Evolutionary conservation across 768 basidiomycete species (phyloP).

Genomic region (Podaxis sp.): DNA sequence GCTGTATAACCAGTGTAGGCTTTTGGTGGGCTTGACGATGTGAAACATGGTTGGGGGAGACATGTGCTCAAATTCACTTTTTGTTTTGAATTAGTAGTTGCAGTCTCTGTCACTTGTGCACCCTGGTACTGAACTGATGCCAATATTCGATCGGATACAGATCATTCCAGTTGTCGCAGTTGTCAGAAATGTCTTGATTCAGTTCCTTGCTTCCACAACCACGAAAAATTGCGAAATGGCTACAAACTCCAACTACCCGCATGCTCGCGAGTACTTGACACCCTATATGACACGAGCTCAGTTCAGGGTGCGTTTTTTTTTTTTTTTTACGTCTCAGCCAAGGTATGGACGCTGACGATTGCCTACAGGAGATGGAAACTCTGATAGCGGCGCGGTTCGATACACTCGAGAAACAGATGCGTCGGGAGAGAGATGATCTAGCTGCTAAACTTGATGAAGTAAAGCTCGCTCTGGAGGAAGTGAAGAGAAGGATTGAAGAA

Average conservation of each 20-base stretch:
- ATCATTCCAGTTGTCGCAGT: neutral
- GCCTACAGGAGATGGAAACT: neutral
- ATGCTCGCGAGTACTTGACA: neutral
- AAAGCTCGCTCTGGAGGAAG: neutral
- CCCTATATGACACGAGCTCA: neutral
- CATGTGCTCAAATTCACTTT: neutral
- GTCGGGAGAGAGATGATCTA: neutral
- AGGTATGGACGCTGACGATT: neutral
- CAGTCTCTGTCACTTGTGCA: neutral
- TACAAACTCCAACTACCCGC: neutral
- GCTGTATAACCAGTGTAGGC: neutral
- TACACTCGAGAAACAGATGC: neutral
- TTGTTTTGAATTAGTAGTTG: neutral
- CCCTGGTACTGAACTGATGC: neutral
- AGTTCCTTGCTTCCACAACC: neutral
- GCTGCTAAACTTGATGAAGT: neutral
- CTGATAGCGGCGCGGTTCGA: neutral
- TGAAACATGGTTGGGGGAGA: neutral
- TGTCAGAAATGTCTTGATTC: neutral
- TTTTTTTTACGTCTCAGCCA: neutral
- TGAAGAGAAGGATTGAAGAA: neutral
- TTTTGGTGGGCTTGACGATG: neutral
- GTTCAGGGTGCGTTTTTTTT: neutral
- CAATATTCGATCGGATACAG: neutral
- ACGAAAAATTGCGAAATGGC: neutral